phyloP scores from a whole-genome alignment of 495 filamentous ascomycete genomes.

The Aspergillus haitiensis region DNA sequence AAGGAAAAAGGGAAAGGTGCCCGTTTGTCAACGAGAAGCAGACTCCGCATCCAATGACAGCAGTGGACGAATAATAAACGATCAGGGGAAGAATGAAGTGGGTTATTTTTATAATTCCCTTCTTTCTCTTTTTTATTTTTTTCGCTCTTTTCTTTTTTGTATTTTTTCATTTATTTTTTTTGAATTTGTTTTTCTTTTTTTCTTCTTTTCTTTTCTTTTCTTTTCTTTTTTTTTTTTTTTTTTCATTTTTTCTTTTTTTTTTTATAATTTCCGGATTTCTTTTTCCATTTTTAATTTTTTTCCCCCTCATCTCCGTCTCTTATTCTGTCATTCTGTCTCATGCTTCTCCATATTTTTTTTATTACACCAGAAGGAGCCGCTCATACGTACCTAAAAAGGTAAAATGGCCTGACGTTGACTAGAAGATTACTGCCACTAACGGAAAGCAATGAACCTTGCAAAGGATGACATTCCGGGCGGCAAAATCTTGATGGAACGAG shows the following conservation, averaged over 20 bases:
- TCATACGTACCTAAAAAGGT: slow-evolving; percentile 24
- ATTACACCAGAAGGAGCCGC: slow-evolving; percentile 18
- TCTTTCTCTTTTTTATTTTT: slow-evolving; percentile 14
- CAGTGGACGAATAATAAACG: slow-evolving; percentile 16
- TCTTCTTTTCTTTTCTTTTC: slow-evolving; percentile 10
- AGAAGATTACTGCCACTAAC: slow-evolving; percentile 29
- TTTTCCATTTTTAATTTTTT: no score
- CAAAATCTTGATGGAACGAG: slow-evolving; percentile 28
- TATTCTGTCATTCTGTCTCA: no score
- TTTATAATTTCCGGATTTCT: background rate
- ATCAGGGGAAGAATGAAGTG: slow-evolving; percentile 13
- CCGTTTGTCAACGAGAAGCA: slow-evolving; percentile 25
- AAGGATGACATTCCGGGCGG: slow-evolving; percentile 29
- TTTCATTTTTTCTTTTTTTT: background rate
- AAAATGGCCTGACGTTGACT: slow-evolving; percentile 27
- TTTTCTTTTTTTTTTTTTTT: background rate
- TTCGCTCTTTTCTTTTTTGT: slow-evolving; percentile 11
- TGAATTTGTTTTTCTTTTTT: slow-evolving; percentile 14
- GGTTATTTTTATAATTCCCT: slow-evolving; percentile 20
- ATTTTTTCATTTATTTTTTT: background rate
- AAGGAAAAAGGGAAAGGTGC: slow-evolving; percentile 21
- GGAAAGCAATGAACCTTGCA: slow-evolving; percentile 26
- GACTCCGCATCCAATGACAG: slow-evolving; percentile 15
- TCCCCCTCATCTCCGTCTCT: no score
- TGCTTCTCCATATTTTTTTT: no score